Base-by-base conservation (phyloP, 371 early-diverging fungal genomes). In the Homolaphlyctis polyrhiza region DNA sequence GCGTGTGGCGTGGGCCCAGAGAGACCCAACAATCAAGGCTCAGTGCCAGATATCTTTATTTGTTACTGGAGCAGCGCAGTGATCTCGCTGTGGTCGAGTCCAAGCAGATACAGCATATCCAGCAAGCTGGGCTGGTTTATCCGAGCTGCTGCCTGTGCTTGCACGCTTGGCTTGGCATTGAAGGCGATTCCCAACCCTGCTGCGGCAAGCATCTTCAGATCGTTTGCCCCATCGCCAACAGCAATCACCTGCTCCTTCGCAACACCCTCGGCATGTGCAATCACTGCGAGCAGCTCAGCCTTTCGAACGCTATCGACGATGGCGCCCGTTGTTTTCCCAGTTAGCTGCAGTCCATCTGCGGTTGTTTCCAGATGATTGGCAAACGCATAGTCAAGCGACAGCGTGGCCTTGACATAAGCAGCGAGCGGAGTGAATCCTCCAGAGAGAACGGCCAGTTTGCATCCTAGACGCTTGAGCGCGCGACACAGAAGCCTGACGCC, bases 141-240 rank as follows among this genome's bases (percentile, higher is more conserved):
- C 62, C 96, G 74, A 0, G 93, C 87, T n/a, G 86, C 77, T 0
- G 96, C 94, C 79, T 89, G 77, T 14, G 91, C 84, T 71, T 99
- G 97, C 0, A 98, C 98, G 33, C 86, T 84, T 5, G 97, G 95
- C 70, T 98, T 98, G 21, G 98, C 99, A 69, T 97, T 96, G 70
- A 97, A 99, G 0, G 99, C 99, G 66, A 99, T 94, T 4, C 99
- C 99, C 14, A 98, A 76, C 61, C 98, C 94, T 49, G 99, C 94
- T 69, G 89, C 91, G 49, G 87, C 91, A 57, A 99, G 73, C 99
- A 99, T 99, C 76, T 87, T 85, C 62, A 99, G 74, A 76, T 99
- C 99, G 72, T 99, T 99, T 32, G 98, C 98, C 45, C 99, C 99
- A 75, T 99, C 99, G 33, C 99, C 99, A 0, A 99, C 94, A 8